Conservation (phyloP, 2,329 filamentous ascomycete genomes). For the Drechslerella stenobrocha region DNA sequence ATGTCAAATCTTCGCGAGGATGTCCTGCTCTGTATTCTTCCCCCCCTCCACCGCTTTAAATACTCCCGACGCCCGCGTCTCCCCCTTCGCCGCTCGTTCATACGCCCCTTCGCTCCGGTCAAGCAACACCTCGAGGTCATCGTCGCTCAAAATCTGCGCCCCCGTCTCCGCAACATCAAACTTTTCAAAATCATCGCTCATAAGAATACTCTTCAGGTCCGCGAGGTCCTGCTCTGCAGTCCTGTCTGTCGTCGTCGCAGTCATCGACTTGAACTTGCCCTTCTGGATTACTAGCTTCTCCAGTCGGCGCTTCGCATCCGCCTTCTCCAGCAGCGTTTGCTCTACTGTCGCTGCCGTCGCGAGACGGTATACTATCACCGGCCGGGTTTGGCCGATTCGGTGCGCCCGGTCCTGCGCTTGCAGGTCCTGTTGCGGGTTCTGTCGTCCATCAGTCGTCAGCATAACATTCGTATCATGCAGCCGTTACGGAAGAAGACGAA, state of each 20-base stretch:
- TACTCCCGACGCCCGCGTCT: conserved; percentile 43
- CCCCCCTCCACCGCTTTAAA: conserved; percentile 44
- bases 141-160: conserved; percentile 70
- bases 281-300: conserved; percentile 97
- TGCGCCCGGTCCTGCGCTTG: conserved; percentile 96
- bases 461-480: conserved; percentile 35
- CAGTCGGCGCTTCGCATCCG: conserved; percentile 85
- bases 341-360: conserved; percentile 93
- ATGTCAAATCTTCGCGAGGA: conserved; percentile 34
- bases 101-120: conserved; percentile 72
- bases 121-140: conserved; percentile 75
- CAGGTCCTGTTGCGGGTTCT: conserved; percentile 95
- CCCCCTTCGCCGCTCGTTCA: conserved; percentile 50
- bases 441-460: conserved; percentile 62
- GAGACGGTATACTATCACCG: conserved; percentile 89
- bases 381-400: conserved; percentile 87
- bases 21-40: conserved; percentile 41
- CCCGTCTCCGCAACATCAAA: conserved; percentile 65
- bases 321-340: conserved; percentile 79
- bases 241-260: conserved; percentile 60
- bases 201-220: conserved; percentile 63
- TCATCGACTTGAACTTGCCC: conserved; percentile 74
- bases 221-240: conserved; percentile 58
- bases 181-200: conserved; percentile 73
- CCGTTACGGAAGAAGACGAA: too few relatives aligned